These are phyloP conservation scores for Tetragonia tetragonoides DNA, from an alignment of 148 eudicot species.

Conservation along the genomic window DNA sequence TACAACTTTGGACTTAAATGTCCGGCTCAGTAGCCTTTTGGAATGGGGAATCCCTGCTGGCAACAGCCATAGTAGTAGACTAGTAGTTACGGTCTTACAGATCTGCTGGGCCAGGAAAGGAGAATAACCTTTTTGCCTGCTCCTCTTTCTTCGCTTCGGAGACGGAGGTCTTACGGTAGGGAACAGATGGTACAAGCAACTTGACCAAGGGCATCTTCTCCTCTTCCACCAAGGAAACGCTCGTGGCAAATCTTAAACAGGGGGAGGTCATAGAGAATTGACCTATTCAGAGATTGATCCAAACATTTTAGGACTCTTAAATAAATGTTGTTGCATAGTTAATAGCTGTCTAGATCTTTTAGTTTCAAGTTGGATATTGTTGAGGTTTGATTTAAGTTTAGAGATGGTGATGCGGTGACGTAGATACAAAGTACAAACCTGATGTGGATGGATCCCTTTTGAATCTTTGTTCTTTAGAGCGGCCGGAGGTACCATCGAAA, in stretches of 20 bases:
- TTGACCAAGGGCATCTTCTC: too few species aligned
- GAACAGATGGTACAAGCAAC: too few species aligned
- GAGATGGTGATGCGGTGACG: neutral
- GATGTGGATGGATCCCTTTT: neutral
- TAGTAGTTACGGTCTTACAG: neutral
- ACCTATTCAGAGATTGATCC: too few species aligned
- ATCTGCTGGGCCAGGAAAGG: neutral
- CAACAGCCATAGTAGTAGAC: slow-evolving; percentile 11
- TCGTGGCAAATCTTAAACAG: too few species aligned
- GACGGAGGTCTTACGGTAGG: neutral
- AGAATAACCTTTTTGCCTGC: neutral
- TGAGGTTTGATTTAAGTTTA: neutral
- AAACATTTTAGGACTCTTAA: neutral
- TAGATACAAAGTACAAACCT: neutral
- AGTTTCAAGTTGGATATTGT: neutral
- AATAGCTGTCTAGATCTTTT: neutral
- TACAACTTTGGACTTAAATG: slow-evolving; percentile 24
- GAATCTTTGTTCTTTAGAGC: neutral
- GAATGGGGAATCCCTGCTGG: slow-evolving; percentile 25
- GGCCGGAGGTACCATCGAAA: neutral
- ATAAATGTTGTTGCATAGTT: neutral
- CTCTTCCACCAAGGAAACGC: too few species aligned
- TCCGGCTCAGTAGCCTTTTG: slow-evolving; percentile 19
- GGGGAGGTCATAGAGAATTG: too few species aligned
- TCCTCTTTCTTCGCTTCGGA: slow-evolving; percentile 1